Base-by-base conservation (phyloP, 208 protist species). In the Lotmaria passim region DNA sequence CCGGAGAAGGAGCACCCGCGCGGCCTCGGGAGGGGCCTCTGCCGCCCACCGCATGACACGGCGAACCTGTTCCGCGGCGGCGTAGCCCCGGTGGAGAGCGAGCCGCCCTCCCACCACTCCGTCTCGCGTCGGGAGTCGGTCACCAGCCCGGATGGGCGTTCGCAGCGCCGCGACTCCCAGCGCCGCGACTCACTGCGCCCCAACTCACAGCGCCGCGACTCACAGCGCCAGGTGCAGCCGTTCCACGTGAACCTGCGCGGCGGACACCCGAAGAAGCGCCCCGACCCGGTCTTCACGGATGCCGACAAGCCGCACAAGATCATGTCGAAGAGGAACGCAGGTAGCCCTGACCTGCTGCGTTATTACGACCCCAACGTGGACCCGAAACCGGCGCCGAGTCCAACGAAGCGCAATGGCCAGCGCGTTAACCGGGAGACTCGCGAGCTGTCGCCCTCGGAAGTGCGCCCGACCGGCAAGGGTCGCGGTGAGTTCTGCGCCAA, bases 321-420 rank as follows among this genome's bases (percentile, higher is more conserved):
- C n/a, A 19, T 58, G 62, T 53, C 41, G 30, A 70, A 73, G 60
- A 79, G 69, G 68, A 73, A 75, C 43, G 39, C 68, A 11, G 57
- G 61, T 44, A 63, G 17, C 53, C 23, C 60, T 15, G 75, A 86
- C 60, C 41, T 85, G 33, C 77, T 91, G 17, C 75, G 73, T 48
- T 91, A 91, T 75, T 91, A 91, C 73, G 81, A 88, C 68, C 77
- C 77, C 70, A 78, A 63, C 64, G 60, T 89, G 11, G 87, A 91
- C 62, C 58, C 46, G 30, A 69, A 78, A 17, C 46, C 55, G 23
- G 73, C 41, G 63, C 53, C 51, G 19, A 14, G 48, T 19, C 70
- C 64, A 28, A 30, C 57, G 70, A 38, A 34, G 30, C 59, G 64
- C 41, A 24, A 68, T 24, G 55, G 56, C 46, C 76, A 84, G 60